A percentile compares a stretch with the other conserved stretches of the same genome.
phyloP scores from a whole-genome alignment of 129 eudicot genomes.

The Flaveria sonorensis region DNA sequence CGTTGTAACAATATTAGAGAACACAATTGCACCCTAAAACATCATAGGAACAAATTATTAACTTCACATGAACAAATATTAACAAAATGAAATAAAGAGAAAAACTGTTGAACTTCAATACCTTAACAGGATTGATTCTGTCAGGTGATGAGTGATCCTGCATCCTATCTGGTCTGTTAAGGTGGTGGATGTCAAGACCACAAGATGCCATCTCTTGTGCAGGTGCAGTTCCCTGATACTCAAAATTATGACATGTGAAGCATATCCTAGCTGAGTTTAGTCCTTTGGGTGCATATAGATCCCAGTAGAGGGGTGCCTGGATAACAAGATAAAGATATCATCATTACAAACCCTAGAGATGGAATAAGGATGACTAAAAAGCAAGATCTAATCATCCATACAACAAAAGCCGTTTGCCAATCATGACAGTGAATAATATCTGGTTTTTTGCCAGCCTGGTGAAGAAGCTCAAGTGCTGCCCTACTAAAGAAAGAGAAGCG shows the following conservation, averaged over 20 bases:
- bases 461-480: conserved; percentile 95
- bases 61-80: neutral
- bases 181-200: conserved; percentile 86
- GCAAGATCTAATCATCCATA: conserved; percentile 36
- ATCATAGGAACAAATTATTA: conserved; percentile 23
- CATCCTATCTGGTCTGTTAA: conserved; percentile 97
- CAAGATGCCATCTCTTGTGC: conserved; percentile 90
- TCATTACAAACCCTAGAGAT: neutral
- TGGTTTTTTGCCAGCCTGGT: conserved; percentile 88
- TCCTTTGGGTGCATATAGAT: conserved; percentile 89
- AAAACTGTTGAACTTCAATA: conserved; percentile 17
- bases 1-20: conserved; percentile 94
- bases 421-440: conserved; percentile 99
- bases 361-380: conserved; percentile 11
- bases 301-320: conserved; percentile 99
- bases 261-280: conserved; percentile 90
- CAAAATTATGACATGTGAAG: conserved; percentile 98
- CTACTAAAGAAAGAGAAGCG: conserved; percentile 96
- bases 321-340: conserved; percentile 6
- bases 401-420: conserved; percentile 99
- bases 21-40: conserved; percentile 92
- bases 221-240: conserved; percentile 93
- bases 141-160: conserved; percentile 81
- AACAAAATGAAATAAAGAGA: neutral
- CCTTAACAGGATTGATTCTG: conserved; percentile 89